Base-by-base conservation (phyloP, 176 grass and related monocot genomes). In the Avena eriantha region DNA sequence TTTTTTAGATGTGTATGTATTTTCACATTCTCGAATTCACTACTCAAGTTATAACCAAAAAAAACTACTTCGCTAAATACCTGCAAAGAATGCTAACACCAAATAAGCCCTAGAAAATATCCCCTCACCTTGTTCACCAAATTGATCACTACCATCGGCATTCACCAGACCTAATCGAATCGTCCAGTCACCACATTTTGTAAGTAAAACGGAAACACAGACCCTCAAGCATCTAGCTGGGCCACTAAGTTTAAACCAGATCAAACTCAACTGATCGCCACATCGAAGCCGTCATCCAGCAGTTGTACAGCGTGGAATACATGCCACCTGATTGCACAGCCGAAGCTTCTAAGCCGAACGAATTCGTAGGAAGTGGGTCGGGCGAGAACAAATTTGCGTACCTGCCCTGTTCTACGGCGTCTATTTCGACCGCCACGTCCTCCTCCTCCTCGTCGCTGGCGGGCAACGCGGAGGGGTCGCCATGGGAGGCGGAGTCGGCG, bases 381-480 rank as follows among this genome's bases (percentile, higher is more conserved):
- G 9, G n/a, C 9, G 2, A 12, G 55, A 33, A 0, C 18, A 22
- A 39, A 12, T 53, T 51, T n/a, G 10, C 19, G 61, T 64, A 91
- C 90, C 86, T 31, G 22, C 89, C 88, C 51, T 81, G 86, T 3
- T 94, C 77, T 29, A 60, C 65, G 26, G n/a, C 36, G 50, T 94
- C 92, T 76, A 51, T 18, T 60, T 92, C 86, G 34, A 84, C 76
- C 48, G 63, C 86, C 16, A 82, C 63, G 9, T 22, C 65, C 13
- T 83, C 61, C 4, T 69, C 24, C 0, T 43, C 68, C 9, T 88
- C 79, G 4, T 72, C 35, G 49, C 36, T 58, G 16, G 80, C 56
- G 11, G 60, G 83, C 49, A 59, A 45, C 35, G 33, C 33, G 43
- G 82, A 83, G 35, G 86, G 82, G 17, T 89, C 90, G 18, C 45